A percentile compares a stretch with the other conserved stretches of the same genome.
Evolutionary conservation across 2,329 filamentous ascomycete genomes (phyloP).

Genomic region (Plectosphaerella plurivora): DNA sequence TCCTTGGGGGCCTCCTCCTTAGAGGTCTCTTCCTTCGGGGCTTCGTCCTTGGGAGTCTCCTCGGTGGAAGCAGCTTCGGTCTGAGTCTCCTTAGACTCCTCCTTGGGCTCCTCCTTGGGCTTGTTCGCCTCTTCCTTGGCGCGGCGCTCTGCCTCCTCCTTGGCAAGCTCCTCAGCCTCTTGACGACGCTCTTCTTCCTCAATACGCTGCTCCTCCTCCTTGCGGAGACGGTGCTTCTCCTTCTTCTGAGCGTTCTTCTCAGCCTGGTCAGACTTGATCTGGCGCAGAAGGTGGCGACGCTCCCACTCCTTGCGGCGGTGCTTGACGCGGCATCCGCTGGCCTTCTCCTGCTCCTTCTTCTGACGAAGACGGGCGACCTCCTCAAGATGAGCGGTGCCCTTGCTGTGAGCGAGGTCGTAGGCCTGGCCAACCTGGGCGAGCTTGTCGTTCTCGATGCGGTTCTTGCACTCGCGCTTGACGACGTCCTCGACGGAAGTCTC

Average conservation of each 20-base stretch:
- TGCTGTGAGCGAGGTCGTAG: slow-evolving; percentile 57
- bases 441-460: slow-evolving; percentile 51
- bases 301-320: slow-evolving; percentile 46
- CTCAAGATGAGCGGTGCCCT: slow-evolving; percentile 47
- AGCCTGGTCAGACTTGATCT: slow-evolving; percentile 34
- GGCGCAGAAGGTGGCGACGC: slow-evolving; percentile 37
- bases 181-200: slow-evolving; percentile 16
- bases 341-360: slow-evolving; percentile 44
- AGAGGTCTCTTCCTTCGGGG: background rate
- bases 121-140: slow-evolving; percentile 9
- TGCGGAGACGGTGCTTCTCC: slow-evolving; percentile 4
- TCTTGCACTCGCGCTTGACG: slow-evolving; percentile 44
- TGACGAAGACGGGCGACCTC: slow-evolving; percentile 45
- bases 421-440: slow-evolving; percentile 52
- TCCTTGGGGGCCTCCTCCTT: no score
- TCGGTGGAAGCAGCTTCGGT: slow-evolving; percentile 8
- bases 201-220: slow-evolving; percentile 18
- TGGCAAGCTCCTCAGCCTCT: slow-evolving; percentile 5
- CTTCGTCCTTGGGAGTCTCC: no score
- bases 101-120: slow-evolving; percentile 7
- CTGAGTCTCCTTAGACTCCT: slow-evolving; percentile 8
- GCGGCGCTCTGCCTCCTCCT: slow-evolving; percentile 9
- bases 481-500: slow-evolving; percentile 49
- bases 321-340: slow-evolving; percentile 37
- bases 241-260: slow-evolving; percentile 33